phyloP scores from a whole-genome alignment of 169 alveolate genomes.

The Eimeria praecox region DNA sequence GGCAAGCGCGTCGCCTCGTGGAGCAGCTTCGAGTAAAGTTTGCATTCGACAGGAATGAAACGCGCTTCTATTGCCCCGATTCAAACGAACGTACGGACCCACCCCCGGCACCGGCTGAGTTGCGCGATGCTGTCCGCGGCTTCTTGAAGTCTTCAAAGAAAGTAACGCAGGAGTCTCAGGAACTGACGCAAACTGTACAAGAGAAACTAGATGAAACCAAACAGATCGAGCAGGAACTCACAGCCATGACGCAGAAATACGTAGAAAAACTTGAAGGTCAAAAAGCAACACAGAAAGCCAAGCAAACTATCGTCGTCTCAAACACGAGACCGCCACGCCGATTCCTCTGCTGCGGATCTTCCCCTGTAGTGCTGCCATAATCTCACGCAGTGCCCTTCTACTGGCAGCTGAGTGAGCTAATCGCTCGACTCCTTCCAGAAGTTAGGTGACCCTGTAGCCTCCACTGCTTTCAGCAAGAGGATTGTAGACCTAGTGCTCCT shows the following conservation, averaged over 20 bases:
- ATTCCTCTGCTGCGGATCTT: constrained; percentile 56
- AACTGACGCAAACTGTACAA: neutral
- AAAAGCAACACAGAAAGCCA: constrained; percentile 26
- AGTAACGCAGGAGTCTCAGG: constrained; percentile 28
- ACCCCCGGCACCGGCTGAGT: constrained; percentile 54
- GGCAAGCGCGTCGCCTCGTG: constrained; percentile 66
- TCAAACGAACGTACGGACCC: constrained; percentile 55
- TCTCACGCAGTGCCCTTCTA: neutral
- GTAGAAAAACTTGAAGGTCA: constrained; percentile 35
- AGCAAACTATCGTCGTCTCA: constrained; percentile 18
- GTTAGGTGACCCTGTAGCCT: neutral
- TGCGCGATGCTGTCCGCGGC: constrained; percentile 39
- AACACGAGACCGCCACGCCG: constrained; percentile 36
- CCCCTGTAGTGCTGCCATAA: constrained; percentile 57
- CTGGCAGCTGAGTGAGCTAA: neutral
- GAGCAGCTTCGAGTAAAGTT: constrained; percentile 65
- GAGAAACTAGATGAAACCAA: constrained; percentile 24
- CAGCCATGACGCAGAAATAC: constrained; percentile 43
- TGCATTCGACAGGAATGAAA: constrained; percentile 70
- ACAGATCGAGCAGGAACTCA: constrained; percentile 51
- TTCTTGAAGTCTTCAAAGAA: constrained; percentile 40
- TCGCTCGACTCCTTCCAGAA: neutral
- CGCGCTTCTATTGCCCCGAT: constrained; percentile 64
- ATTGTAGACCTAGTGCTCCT: neutral
- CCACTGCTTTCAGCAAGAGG: neutral